phyloP scores from a whole-genome alignment of 2,329 filamentous ascomycete genomes.

The Ascosphaera aggregata region DNA sequence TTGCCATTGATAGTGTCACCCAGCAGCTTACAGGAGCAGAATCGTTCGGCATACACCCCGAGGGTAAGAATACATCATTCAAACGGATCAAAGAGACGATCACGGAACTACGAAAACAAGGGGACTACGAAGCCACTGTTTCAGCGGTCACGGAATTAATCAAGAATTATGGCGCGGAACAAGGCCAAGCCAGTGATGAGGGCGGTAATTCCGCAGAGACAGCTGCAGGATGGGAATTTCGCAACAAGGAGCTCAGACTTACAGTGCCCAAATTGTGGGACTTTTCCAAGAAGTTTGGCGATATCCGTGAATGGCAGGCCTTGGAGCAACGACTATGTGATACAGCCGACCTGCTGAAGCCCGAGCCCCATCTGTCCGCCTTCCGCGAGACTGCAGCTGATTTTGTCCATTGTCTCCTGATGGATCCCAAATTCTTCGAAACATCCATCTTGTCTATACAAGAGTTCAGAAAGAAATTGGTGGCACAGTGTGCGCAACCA shows the following conservation, averaged over 20 bases:
- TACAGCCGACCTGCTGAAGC: conserved; percentile 48
- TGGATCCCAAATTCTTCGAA: conserved; percentile 67
- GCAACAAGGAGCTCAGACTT: conserved; percentile 47
- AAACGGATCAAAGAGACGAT: conserved; percentile 57
- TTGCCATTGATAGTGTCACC: not conserved
- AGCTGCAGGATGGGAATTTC: not conserved
- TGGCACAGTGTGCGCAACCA: conserved; percentile 37
- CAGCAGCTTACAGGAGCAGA: not conserved
- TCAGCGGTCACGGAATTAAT: conserved; percentile 54
- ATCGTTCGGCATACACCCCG: not conserved
- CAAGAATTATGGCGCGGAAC: conserved; percentile 50
- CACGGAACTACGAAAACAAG: conserved; percentile 45
- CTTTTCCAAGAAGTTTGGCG: conserved; percentile 58
- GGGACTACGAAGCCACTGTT: conserved; percentile 70
- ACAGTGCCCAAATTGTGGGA: conserved; percentile 63
- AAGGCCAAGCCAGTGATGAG: conserved; percentile 40
- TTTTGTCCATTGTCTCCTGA: conserved; percentile 58
- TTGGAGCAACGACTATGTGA: conserved; percentile 44
- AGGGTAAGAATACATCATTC: conserved; percentile 39
- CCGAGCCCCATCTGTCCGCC: conserved; percentile 59
- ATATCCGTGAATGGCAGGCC: conserved; percentile 48
- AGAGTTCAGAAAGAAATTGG: conserved; percentile 32
- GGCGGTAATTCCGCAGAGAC: conserved; percentile 34
- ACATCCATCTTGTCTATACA: conserved; percentile 43
- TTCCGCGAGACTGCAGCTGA: conserved; percentile 50